These are phyloP conservation scores for Diaporthe sp. DNA, from an alignment of 2,329 filamentous ascomycete genomes.

Conservation along the genomic window DNA sequence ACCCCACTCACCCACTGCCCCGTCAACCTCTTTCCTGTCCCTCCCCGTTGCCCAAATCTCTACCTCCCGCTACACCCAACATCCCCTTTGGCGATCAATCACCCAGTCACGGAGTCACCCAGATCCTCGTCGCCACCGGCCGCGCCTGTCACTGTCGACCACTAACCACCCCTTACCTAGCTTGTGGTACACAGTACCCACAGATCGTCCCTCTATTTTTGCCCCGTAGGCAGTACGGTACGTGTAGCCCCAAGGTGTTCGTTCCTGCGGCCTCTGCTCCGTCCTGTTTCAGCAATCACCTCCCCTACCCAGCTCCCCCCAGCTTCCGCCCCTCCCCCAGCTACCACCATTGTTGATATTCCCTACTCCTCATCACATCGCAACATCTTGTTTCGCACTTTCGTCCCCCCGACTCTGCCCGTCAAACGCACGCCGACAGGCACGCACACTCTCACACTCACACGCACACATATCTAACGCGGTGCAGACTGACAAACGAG, in stretches of 20 bases:
- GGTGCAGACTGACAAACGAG: constrained; percentile 39
- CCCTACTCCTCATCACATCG: constrained; percentile 14
- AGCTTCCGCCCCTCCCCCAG: constrained; percentile 27
- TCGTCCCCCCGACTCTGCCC: not conserved
- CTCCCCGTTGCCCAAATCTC: constrained; percentile 23
- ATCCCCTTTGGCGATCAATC: constrained; percentile 30
- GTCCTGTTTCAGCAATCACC: constrained; percentile 38
- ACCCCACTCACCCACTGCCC: constrained; percentile 1
- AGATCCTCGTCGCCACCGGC: constrained; percentile 14
- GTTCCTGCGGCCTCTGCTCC: constrained; percentile 22
- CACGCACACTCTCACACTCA: not conserved
- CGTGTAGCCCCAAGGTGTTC: constrained; percentile 15
- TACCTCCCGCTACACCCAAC: constrained; percentile 21
- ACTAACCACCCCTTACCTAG: constrained; percentile 28
- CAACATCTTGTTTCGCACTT: constrained; percentile 10
- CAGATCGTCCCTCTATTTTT: constrained; percentile 35
- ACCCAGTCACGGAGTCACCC: constrained; percentile 26
- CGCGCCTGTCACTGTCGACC: constrained; percentile 29
- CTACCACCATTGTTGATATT: constrained; percentile 22
- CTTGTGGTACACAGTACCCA: constrained; percentile 27
- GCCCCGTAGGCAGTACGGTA: constrained; percentile 24
- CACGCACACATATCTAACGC: constrained; percentile 28
- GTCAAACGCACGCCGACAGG: not conserved
- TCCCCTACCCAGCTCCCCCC: constrained; percentile 33
- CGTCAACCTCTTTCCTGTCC: not conserved